phyloP scores from a whole-genome alignment of 1,284 basidiomycete species.

The Irpex rosettiformis region DNA sequence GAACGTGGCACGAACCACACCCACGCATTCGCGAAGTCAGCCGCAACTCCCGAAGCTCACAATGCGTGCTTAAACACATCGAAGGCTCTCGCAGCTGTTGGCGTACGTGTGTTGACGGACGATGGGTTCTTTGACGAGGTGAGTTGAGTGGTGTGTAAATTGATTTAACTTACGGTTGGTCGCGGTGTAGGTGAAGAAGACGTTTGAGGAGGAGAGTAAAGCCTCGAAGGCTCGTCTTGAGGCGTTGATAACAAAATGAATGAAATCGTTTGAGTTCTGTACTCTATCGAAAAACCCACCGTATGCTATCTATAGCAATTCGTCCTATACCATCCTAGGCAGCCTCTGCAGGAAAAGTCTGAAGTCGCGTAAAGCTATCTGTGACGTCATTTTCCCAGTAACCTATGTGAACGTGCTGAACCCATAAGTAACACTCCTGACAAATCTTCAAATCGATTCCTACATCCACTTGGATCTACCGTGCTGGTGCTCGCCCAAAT shows the following conservation, averaged over 20 bases:
- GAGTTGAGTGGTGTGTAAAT: constrained; percentile 10
- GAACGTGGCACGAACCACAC: constrained; percentile 68
- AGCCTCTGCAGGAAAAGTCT: too few species aligned
- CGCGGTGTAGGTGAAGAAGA: constrained; percentile 29
- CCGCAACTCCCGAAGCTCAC: constrained; percentile 62
- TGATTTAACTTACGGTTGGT: background rate
- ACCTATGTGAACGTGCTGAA: too few species aligned
- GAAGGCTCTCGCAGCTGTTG: constrained; percentile 61
- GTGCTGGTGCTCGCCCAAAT: too few species aligned
- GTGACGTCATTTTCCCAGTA: too few species aligned
- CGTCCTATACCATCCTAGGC: too few species aligned
- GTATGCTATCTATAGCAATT: background rate
- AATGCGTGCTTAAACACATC: constrained; percentile 50
- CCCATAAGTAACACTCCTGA: too few species aligned
- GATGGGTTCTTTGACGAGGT: constrained; percentile 54
- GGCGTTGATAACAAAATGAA: background rate
- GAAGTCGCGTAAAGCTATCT: too few species aligned
- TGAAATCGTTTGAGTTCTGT: background rate
- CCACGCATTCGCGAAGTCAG: constrained; percentile 55
- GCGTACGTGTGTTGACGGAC: constrained; percentile 55
- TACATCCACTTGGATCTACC: too few species aligned
- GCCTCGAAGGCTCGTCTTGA: background rate
- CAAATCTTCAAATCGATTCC: too few species aligned
- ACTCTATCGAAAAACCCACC: too few species aligned
- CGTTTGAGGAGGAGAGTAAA: constrained; percentile 34